Evolutionary conservation across 2,329 filamentous ascomycete genomes (phyloP).

Genomic region (Pestalotiopsis sp.): DNA sequence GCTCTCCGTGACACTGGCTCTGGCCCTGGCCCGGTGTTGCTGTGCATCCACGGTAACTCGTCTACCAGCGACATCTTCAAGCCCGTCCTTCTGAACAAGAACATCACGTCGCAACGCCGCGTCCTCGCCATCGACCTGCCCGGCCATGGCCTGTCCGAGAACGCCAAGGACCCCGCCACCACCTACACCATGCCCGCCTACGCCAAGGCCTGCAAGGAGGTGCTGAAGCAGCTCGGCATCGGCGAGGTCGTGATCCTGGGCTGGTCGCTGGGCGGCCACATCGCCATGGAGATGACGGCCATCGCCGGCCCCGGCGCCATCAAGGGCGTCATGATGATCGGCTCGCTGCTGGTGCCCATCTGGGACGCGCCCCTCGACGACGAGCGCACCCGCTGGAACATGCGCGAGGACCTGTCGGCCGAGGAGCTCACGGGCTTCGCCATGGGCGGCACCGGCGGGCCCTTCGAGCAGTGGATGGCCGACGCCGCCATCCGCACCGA

Average conservation of each 20-base stretch:
- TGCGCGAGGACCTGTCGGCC: neutral
- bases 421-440: neutral
- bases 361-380: neutral
- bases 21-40: neutral
- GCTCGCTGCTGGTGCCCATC: neutral
- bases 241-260: neutral
- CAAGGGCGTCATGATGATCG: neutral
- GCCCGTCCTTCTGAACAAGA: neutral
- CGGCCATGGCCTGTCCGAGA: neutral
- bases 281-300: neutral
- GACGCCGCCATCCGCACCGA: slow-evolving; percentile 1
- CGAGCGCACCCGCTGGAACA: neutral
- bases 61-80: neutral
- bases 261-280: neutral
- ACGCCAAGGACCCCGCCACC: neutral
- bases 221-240: neutral
- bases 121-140: neutral
- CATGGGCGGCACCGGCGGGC: neutral
- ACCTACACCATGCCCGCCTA: neutral
- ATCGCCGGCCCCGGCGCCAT: neutral
- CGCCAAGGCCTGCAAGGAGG: neutral
- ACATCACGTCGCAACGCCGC: neutral
- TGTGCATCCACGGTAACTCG: slow-evolving; percentile 2
- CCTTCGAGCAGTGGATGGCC: neutral
- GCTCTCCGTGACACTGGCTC: neutral